Evolutionary conservation across 148 eudicot genomes (phyloP).

Genomic region (Gaultheria prostrata): DNA sequence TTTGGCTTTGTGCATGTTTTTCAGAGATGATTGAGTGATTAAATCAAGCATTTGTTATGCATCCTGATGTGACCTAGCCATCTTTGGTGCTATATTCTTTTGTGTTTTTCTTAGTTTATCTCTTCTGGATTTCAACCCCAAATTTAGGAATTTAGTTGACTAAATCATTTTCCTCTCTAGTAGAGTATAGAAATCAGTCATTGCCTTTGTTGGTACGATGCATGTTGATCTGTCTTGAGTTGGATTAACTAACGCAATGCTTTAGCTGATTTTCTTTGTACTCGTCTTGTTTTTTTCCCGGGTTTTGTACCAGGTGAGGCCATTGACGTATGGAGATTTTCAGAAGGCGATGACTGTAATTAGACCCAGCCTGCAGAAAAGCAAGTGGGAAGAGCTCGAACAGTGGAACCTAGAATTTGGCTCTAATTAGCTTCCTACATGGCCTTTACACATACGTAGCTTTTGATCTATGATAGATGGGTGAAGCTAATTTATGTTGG

Average conservation of each 20-base stretch:
- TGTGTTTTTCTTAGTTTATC: background rate
- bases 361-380: constrained; percentile 81
- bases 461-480: background rate
- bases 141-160: background rate
- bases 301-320: constrained; percentile 59
- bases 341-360: constrained; percentile 72
- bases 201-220: background rate
- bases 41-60: background rate
- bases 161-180: background rate
- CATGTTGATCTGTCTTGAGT: background rate
- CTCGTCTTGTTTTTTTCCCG: background rate
- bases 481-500: background rate
- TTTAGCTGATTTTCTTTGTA: background rate
- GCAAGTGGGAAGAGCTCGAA: constrained; percentile 95
- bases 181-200: background rate
- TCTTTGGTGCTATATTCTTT: background rate
- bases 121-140: background rate
- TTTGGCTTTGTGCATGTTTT: constrained; percentile 6
- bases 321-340: constrained; percentile 70
- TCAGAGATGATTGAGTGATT: background rate
- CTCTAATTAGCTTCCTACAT: constrained; percentile 42
- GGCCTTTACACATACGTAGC: background rate
- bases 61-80: background rate
- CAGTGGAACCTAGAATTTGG: constrained; percentile 85
- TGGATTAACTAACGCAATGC: background rate